A percentile compares a stretch with the other conserved stretches of the same genome.
phyloP scores from a whole-genome alignment of 2,329 filamentous ascomycete species.

The Phialophora verrucosa region DNA sequence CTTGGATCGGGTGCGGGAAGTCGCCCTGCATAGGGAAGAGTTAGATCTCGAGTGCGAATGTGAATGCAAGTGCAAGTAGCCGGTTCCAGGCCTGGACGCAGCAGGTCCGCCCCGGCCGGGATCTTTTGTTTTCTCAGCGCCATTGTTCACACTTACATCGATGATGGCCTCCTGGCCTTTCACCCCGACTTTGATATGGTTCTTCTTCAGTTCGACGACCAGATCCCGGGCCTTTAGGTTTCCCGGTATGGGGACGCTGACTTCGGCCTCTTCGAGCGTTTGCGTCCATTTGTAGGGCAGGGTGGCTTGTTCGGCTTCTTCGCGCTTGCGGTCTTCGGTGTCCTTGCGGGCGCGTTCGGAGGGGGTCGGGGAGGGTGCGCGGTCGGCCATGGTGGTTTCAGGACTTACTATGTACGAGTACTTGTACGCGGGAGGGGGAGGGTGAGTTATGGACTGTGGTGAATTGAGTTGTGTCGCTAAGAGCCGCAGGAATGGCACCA shows the following conservation, averaged over 20 bases:
- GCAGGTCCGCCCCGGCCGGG: no score
- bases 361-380: conserved; percentile 54
- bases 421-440: background rate
- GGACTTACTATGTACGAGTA: no score
- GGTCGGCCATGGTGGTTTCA: conserved; percentile 25
- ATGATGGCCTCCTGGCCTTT: conserved; percentile 89
- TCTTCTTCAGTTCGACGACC: conserved; percentile 80
- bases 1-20: conserved; percentile 76
- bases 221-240: conserved; percentile 86
- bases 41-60: background rate
- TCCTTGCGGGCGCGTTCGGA: conserved; percentile 62
- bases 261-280: conserved; percentile 84
- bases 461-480: background rate
- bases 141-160: conserved; percentile 60
- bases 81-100: no score
- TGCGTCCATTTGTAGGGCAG: conserved; percentile 98
- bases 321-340: conserved; percentile 68
- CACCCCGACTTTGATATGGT: conserved; percentile 75
- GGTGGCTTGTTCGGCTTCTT: conserved; percentile 83
- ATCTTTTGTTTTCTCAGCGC: background rate
- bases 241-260: conserved; percentile 76
- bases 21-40: conserved; percentile 68
- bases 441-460: background rate
- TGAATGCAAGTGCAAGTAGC: background rate
- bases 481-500: background rate